Evolutionary conservation across 306 rosid genomes (phyloP).

Genomic region (Malus orientalis): DNA sequence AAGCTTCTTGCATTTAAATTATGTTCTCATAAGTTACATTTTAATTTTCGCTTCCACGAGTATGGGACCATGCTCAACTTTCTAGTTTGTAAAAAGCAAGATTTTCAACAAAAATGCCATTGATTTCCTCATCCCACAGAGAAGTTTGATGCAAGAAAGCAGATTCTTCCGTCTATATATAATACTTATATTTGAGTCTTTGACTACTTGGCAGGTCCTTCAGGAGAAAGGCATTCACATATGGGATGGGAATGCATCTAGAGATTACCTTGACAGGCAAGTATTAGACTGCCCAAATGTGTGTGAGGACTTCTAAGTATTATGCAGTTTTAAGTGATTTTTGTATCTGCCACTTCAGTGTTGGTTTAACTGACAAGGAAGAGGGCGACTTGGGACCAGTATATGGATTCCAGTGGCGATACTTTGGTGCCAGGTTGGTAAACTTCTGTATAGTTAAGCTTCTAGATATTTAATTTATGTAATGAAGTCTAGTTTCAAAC

Average conservation of each 20-base stretch:
- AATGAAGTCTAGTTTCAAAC: neutral
- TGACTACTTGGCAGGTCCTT: constrained; percentile 54
- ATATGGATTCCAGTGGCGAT: constrained; percentile 98
- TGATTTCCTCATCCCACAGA: neutral
- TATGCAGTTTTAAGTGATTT: constrained; percentile 17
- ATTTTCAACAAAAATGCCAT: neutral
- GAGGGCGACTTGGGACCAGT: constrained; percentile 97
- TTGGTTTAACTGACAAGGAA: constrained; percentile 78
- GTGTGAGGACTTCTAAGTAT: neutral
- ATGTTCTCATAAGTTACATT: neutral
- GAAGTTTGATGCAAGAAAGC: neutral
- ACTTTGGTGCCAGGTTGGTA: constrained; percentile 90
- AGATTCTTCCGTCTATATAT: neutral
- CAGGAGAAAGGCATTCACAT: constrained; percentile 83
- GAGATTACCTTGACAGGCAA: constrained; percentile 94
- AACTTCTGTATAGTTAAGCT: constrained; percentile 2
- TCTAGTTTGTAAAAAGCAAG: neutral
- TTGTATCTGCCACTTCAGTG: constrained; percentile 34
- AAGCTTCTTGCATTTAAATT: neutral
- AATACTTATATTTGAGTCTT: constrained; percentile 13
- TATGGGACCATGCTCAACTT: neutral
- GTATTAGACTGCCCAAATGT: constrained; percentile 19
- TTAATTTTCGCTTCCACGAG: neutral
- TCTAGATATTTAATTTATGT: neutral
- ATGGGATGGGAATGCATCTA: constrained; percentile 96